phyloP scores from a whole-genome alignment of 2,329 filamentous ascomycete genomes.

The Colletotrichum sidae region DNA sequence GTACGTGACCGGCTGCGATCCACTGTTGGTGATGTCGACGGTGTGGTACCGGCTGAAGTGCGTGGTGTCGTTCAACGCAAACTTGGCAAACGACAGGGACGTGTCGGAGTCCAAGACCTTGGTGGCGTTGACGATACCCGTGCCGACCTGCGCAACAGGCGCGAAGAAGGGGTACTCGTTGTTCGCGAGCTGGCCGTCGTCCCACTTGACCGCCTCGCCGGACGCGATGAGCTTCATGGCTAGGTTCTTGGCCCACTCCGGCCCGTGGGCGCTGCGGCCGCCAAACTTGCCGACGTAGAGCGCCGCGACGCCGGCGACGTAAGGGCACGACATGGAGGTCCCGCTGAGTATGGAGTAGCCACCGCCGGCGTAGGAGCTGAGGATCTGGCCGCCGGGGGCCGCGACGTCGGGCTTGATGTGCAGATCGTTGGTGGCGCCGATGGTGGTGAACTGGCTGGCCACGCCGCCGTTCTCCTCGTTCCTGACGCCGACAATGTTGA shows the following conservation, averaged over 20 bases:
- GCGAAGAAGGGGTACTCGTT: constrained; percentile 39
- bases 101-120: constrained; percentile 54
- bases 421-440: constrained; percentile 54
- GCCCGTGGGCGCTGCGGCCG: constrained; percentile 47
- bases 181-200: constrained; percentile 18
- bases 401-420: constrained; percentile 53
- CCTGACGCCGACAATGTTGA: constrained; percentile 38
- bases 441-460: constrained; percentile 50
- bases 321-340: constrained; percentile 60
- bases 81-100: constrained; percentile 50
- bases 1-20: constrained; percentile 48
- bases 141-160: constrained; percentile 53
- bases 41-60: constrained; percentile 46
- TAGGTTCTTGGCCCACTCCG: constrained; percentile 46
- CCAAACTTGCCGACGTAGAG: constrained; percentile 51
- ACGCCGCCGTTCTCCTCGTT: constrained; percentile 45
- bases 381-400: constrained; percentile 53
- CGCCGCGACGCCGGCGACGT: constrained; percentile 53
- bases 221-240: constrained; percentile 48
- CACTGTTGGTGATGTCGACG: constrained; percentile 50
- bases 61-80: constrained; percentile 58
- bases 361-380: constrained; percentile 51
- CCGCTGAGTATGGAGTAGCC: constrained; percentile 55
- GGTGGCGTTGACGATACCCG: constrained; percentile 54
- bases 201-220: constrained; percentile 46